A percentile compares a stretch with the other conserved stretches of the same genome.
Conservation (phyloP, 306 rosid genomes). For the Fagus sylvatica region DNA sequence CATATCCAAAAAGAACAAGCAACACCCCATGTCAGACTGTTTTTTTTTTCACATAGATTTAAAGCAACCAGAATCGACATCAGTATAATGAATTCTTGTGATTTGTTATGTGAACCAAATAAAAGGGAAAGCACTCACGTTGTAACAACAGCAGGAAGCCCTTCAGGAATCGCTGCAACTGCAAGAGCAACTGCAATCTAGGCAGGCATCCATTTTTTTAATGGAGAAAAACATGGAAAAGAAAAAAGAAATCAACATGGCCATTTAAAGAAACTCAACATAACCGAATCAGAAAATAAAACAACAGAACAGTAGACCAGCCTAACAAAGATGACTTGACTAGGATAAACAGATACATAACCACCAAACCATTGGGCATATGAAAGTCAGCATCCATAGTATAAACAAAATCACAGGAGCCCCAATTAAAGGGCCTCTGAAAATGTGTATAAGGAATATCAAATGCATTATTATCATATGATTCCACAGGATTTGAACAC, state of each 20-base stretch:
- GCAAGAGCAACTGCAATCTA: conserved; percentile 99
- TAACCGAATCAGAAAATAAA: background rate
- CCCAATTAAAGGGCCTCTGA: background rate
- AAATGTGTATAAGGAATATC: background rate
- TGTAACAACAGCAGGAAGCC: conserved; percentile 98
- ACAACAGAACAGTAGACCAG: background rate
- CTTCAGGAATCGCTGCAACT: conserved; percentile 99
- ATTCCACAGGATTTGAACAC: background rate
- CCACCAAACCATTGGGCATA: background rate
- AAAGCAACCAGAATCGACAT: conserved; percentile 12
- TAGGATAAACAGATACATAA: background rate
- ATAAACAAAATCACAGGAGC: conserved; percentile 7
- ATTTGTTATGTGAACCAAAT: conserved; percentile 23
- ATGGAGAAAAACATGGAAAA: conserved; percentile 1
- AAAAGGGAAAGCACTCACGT: conserved; percentile 60
- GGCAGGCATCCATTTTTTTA: conserved; percentile 15
- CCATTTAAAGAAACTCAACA: conserved; percentile 1
- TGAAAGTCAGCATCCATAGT: background rate
- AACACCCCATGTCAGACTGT: conserved; percentile 12
- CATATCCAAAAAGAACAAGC: background rate
- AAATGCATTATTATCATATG: background rate
- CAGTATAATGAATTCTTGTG: background rate
- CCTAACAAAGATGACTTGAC: background rate
- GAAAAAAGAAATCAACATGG: background rate
- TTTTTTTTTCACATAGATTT: background rate